phyloP scores from a whole-genome alignment of 1,139 yeast species.

The Kodamaea plutei region DNA sequence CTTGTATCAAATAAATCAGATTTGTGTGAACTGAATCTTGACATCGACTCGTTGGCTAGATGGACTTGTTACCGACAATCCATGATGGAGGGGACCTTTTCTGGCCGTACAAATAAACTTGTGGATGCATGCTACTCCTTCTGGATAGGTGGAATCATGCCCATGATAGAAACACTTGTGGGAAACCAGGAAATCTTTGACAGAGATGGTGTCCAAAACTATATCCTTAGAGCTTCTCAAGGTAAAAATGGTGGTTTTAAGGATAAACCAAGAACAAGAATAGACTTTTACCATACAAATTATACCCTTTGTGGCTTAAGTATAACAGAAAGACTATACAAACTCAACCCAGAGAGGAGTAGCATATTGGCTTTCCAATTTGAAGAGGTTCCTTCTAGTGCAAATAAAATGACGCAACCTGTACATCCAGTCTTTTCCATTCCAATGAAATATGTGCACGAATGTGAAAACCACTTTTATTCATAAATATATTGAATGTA shows the following conservation, averaged over 20 bases:
- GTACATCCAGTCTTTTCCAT: slow-evolving; percentile 68
- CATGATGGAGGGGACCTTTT: slow-evolving; percentile 74
- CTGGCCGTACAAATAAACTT: slow-evolving; percentile 86
- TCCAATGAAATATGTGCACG: no score
- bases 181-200: slow-evolving; percentile 35
- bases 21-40: slow-evolving; percentile 19
- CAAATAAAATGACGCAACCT: slow-evolving; percentile 20
- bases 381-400: slow-evolving; percentile 13
- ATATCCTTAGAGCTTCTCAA: slow-evolving; percentile 77
- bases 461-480: no score
- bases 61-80: slow-evolving; percentile 77
- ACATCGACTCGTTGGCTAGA: slow-evolving; percentile 40
- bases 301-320: slow-evolving; percentile 79
- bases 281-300: slow-evolving; percentile 91
- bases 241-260: slow-evolving; percentile 63
- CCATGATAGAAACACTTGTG: slow-evolving; percentile 55
- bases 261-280: slow-evolving; percentile 80
- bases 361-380: slow-evolving; percentile 28
- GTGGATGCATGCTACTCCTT: slow-evolving; percentile 96
- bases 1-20: slow-evolving; percentile 27
- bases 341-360: slow-evolving; percentile 12
- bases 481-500: no score
- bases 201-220: slow-evolving; percentile 55
- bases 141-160: slow-evolving; percentile 85
- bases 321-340: slow-evolving; percentile 42